Evolutionary conservation across 441 rosid genomes (phyloP).

Genomic region (Omphalea diandra): DNA sequence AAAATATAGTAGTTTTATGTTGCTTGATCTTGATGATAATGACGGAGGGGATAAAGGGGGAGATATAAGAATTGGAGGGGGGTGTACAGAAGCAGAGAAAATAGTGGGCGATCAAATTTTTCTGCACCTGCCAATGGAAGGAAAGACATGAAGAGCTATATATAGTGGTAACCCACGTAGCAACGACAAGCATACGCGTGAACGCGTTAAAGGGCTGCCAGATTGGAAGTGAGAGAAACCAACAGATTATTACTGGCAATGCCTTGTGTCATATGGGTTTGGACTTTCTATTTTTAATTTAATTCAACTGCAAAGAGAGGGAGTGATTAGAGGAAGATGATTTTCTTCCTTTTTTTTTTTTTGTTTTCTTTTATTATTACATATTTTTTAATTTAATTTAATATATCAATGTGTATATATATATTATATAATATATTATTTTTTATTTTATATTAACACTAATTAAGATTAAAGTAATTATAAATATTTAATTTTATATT

Average conservation of each 20-base stretch:
- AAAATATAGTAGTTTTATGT: too few relatives aligned
- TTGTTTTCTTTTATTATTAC: background rate
- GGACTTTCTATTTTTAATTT: background rate
- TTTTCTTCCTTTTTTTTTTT: background rate
- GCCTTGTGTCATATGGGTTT: too few relatives aligned
- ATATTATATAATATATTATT: too few relatives aligned
- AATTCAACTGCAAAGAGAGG: too few relatives aligned
- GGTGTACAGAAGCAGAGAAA: slow-evolving; percentile 39
- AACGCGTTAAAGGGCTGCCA: slow-evolving; percentile 57
- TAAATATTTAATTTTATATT: too few relatives aligned
- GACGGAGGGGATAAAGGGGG: background rate
- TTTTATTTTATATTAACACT: too few relatives aligned
- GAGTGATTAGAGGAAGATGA: background rate
- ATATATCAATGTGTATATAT: too few relatives aligned
- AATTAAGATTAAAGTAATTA: too few relatives aligned
- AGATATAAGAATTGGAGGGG: too few relatives aligned
- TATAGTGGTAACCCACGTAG: slow-evolving; percentile 38
- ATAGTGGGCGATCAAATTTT: slow-evolving; percentile 17
- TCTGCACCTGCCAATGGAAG: slow-evolving; percentile 51
- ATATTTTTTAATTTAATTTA: background rate
- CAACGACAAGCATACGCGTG: slow-evolving; percentile 60
- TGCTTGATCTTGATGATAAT: too few relatives aligned
- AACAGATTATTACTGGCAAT: too few relatives aligned
- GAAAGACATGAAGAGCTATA: slow-evolving; percentile 29
- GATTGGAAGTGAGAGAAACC: background rate